phyloP scores from a whole-genome alignment of 2,329 filamentous ascomycete genomes.

The Paecilomyces dactylethromorphus region DNA sequence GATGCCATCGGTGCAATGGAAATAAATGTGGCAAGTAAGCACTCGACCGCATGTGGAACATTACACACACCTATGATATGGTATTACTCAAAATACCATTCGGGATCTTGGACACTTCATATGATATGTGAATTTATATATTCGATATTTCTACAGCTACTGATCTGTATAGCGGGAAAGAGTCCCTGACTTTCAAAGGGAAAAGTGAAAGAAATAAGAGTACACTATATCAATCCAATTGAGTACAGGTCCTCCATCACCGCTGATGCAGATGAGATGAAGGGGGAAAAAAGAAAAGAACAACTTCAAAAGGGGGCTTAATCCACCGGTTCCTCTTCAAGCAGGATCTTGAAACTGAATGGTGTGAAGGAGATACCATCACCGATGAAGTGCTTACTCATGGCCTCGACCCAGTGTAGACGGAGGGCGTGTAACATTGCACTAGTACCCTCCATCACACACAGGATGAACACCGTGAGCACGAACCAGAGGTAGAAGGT shows the following conservation, averaged over 20 bases:
- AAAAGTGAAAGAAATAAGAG: background rate
- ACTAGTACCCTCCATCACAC: constrained; percentile 92
- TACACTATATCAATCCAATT: constrained; percentile 4
- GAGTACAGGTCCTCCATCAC: background rate
- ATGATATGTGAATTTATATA: background rate
- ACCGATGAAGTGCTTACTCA: constrained; percentile 95
- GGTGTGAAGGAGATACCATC: constrained; percentile 80
- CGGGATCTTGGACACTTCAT: background rate
- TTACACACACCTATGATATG: too few relatives aligned
- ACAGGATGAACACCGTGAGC: constrained; percentile 71
- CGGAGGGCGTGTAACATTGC: constrained; percentile 90
- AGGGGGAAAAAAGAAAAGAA: constrained; percentile 7
- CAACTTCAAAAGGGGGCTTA: constrained; percentile 15
- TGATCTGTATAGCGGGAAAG: background rate
- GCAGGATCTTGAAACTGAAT: constrained; percentile 75
- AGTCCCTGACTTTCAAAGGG: background rate
- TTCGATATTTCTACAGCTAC: background rate
- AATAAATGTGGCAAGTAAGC: too few relatives aligned
- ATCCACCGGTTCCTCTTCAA: constrained; percentile 68
- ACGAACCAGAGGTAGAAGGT: constrained; percentile 88
- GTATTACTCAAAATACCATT: too few relatives aligned
- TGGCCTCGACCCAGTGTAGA: constrained; percentile 94
- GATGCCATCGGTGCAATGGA: too few relatives aligned
- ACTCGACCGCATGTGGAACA: too few relatives aligned
- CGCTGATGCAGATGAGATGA: constrained; percentile 9